Evolutionary conservation across 2,329 filamentous ascomycete species (phyloP).

Genomic region (Arthrobotrys megalospora): DNA sequence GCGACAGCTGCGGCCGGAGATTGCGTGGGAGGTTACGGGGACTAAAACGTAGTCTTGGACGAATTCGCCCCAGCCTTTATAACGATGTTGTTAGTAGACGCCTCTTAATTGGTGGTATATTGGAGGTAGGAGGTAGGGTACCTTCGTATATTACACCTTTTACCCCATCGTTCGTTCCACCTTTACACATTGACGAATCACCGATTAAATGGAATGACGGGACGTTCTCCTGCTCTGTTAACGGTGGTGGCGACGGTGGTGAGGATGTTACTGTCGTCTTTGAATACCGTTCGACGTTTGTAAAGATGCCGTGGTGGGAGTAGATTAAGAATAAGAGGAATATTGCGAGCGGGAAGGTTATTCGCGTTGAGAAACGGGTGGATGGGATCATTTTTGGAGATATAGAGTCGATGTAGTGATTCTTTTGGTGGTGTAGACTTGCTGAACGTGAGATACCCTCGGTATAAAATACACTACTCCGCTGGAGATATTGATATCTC

Average conservation of each 20-base stretch:
- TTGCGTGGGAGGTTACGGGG: conserved; percentile 23
- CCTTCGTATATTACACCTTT: conserved; percentile 48
- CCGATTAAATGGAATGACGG: conserved; percentile 40
- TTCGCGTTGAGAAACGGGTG: conserved; percentile 5
- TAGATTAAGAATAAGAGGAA: conserved; percentile 5
- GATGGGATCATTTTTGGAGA: not conserved
- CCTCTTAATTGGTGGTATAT: not conserved
- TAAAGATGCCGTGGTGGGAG: conserved; percentile 2
- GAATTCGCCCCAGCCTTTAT: conserved; percentile 42
- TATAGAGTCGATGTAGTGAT: not conserved
- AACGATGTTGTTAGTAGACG: not conserved
- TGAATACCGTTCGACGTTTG: not conserved
- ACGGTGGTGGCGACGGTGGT: not conserved
- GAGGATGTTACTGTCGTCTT: not conserved
- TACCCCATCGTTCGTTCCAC: conserved; percentile 38
- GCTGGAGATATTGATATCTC: too few species aligned
- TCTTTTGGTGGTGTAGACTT: too few species aligned
- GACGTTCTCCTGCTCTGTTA: not conserved
- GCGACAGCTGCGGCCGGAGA: conserved; percentile 41
- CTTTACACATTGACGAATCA: conserved; percentile 48
- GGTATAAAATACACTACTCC: too few species aligned
- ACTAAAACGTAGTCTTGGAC: conserved; percentile 23
- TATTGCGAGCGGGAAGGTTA: not conserved
- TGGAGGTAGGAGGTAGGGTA: not conserved
- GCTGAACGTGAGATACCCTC: too few species aligned